Percentiles rank a stretch among this genome's conserved stretches.
Conservation (phyloP, 305 asterid genomes). For the Rubia balearica region DNA sequence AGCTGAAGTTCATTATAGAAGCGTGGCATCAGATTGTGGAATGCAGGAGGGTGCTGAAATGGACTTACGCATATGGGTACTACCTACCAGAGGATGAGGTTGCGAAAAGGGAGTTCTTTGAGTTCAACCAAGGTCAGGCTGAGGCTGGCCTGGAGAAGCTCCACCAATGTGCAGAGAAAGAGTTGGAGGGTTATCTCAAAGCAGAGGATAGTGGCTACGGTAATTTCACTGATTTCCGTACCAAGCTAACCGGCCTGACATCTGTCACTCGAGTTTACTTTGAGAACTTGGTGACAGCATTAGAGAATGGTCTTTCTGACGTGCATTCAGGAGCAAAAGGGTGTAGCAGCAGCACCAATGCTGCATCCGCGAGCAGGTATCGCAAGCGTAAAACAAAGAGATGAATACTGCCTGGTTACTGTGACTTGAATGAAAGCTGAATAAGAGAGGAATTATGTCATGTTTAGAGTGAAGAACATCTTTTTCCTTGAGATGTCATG, state of each 20-base stretch:
- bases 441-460: background rate
- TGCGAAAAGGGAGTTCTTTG: background rate
- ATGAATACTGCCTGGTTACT: background rate
- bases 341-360: background rate
- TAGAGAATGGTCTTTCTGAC: slow-evolving; percentile 8
- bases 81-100: background rate
- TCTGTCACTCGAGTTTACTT: background rate
- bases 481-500: background rate
- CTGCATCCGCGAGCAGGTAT: background rate
- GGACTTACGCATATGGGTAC: slow-evolving; percentile 8
- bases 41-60: slow-evolving; percentile 10
- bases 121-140: slow-evolving; percentile 5
- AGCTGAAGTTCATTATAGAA: background rate
- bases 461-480: background rate
- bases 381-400: background rate
- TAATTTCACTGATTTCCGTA: background rate
- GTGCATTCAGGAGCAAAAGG: background rate
- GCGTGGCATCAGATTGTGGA: slow-evolving; percentile 7
- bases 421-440: background rate
- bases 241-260: slow-evolving; percentile 2
- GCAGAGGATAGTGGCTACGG: background rate
- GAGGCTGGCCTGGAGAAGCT: slow-evolving; percentile 12
- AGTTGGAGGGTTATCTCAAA: slow-evolving; percentile 3
- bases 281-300: slow-evolving; percentile 7
- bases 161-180: slow-evolving; percentile 9